These are phyloP conservation scores for Brassica rapa DNA, from an alignment of 345 rosid species.

Conservation along the genomic window DNA sequence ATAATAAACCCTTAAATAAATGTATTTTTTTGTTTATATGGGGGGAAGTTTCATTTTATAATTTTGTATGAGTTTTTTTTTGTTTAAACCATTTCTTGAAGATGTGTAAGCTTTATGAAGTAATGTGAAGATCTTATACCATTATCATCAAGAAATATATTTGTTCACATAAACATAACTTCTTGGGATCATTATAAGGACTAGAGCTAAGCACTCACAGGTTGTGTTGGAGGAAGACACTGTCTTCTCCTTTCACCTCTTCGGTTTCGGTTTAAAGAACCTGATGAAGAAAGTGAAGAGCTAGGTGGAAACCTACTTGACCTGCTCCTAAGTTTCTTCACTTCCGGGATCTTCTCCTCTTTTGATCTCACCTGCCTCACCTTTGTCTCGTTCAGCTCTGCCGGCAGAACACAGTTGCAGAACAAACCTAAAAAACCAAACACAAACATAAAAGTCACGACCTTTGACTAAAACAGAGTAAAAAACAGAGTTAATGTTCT, in stretches of 20 bases:
- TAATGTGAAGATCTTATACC: constrained; percentile 16
- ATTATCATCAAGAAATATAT: constrained; percentile 19
- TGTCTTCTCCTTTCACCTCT: constrained; percentile 70
- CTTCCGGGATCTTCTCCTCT: constrained; percentile 46
- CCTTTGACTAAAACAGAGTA: constrained; percentile 22
- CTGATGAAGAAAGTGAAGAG: constrained; percentile 61
- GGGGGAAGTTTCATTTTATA: neutral
- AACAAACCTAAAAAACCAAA: constrained; percentile 55
- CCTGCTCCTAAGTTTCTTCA: constrained; percentile 73
- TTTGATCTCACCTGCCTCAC: constrained; percentile 59
- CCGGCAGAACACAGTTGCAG: constrained; percentile 93
- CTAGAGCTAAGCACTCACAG: constrained; percentile 45
- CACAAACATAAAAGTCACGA: constrained; percentile 8
- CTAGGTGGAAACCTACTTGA: constrained; percentile 53
- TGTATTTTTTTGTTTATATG: neutral
- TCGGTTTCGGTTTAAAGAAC: constrained; percentile 45
- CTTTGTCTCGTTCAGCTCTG: constrained; percentile 68
- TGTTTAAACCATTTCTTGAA: neutral
- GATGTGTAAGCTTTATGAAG: neutral
- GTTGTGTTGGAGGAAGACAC: constrained; percentile 59
- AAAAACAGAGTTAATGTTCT: neutral
- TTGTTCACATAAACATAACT: constrained; percentile 13
- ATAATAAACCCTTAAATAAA: neutral
- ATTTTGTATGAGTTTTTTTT: neutral
- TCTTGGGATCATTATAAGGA: constrained; percentile 6